Evolutionary conservation across 305 asterid species (phyloP).

Genomic region (Solanum aculeatissimum): DNA sequence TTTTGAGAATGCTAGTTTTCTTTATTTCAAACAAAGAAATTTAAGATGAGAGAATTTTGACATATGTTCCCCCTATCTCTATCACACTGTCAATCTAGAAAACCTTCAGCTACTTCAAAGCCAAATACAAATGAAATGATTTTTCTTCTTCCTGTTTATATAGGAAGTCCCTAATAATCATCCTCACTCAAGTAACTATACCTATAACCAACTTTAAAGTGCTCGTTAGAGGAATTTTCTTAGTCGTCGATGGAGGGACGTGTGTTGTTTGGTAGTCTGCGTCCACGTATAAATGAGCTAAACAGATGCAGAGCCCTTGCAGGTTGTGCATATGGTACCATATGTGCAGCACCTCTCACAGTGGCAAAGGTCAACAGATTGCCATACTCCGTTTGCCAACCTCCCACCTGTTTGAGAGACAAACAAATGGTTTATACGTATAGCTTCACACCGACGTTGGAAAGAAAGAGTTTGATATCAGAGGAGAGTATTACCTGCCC

Average conservation of each 20-base stretch:
- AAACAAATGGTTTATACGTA: neutral
- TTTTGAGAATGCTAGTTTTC: neutral
- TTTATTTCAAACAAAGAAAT: neutral
- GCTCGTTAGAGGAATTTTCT: neutral
- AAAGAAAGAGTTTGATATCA: neutral
- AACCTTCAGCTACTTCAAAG: neutral
- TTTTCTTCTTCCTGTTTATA: neutral
- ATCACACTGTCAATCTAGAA: neutral
- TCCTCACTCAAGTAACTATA: neutral
- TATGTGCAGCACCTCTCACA: slow-evolving; percentile 88
- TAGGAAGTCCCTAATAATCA: neutral
- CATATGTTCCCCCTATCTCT: neutral
- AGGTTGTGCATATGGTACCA: slow-evolving; percentile 93
- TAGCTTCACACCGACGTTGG: neutral
- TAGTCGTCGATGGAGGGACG: slow-evolving; percentile 45
- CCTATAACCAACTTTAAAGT: slow-evolving; percentile 3
- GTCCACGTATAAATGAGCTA: slow-evolving; percentile 53
- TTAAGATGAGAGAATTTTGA: neutral
- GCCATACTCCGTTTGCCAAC: slow-evolving; percentile 89
- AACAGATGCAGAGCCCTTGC: slow-evolving; percentile 80
- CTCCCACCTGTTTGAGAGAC: slow-evolving; percentile 51
- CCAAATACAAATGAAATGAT: neutral
- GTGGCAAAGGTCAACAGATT: slow-evolving; percentile 66
- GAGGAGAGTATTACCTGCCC: slow-evolving; percentile 39
- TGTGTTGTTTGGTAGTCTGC: slow-evolving; percentile 61